Percentiles rank a stretch among this genome's conserved stretches.
Evolutionary conservation across 169 alveolate genomes (phyloP).

Genomic region (Plasmodium ovale): DNA sequence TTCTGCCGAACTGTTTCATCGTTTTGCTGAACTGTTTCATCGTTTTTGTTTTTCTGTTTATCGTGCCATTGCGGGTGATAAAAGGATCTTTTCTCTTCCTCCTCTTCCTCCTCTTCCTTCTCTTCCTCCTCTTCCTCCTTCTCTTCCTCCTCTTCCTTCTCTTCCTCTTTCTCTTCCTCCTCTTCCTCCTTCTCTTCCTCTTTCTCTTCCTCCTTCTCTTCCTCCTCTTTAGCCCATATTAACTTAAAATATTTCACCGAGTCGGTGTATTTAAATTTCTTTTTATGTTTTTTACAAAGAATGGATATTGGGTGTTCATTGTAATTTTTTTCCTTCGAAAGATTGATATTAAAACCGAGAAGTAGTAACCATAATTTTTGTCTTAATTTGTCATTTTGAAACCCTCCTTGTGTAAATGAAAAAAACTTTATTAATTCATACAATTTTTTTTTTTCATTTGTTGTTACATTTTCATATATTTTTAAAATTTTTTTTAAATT

Average conservation of each 20-base stretch:
- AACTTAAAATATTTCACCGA: constrained; percentile 31
- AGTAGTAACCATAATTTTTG: constrained; percentile 63
- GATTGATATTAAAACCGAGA: constrained; percentile 65
- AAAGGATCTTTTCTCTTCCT: too few species aligned
- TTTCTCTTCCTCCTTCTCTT: neutral
- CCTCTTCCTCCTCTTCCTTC: constrained; percentile 4
- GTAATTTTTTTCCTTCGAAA: constrained; percentile 61
- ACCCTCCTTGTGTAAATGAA: constrained; percentile 72
- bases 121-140: neutral
- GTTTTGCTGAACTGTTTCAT: too few species aligned
- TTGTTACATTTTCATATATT: constrained; percentile 70
- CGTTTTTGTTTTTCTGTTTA: too few species aligned
- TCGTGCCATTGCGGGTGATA: too few species aligned
- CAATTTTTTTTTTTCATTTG: constrained; percentile 36
- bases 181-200: neutral
- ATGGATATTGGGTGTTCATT: constrained; percentile 70
- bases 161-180: neutral
- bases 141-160: constrained; percentile 1
- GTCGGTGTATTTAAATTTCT: constrained; percentile 14
- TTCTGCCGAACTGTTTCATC: too few species aligned
- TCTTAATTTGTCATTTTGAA: constrained; percentile 58
- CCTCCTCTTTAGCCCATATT: constrained; percentile 14
- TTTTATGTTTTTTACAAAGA: constrained; percentile 54
- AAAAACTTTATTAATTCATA: constrained; percentile 67
- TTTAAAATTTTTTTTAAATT: constrained; percentile 59